phyloP scores from a whole-genome alignment of 164 flowering plant species.

The grape (Vitis vinifera) region ASM3070453v1 NC_081814.1:7109001-7109500 shows the following conservation, averaged over 20 bases:
- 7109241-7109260: neutral
- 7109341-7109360: constrained; percentile 33
- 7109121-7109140: too few relatives aligned
- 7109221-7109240: too few relatives aligned
- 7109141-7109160: too few relatives aligned
- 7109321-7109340: constrained; percentile 18
- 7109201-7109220: too few relatives aligned
- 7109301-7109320: constrained; percentile 36
- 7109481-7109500: constrained; percentile 48
- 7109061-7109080: too few relatives aligned
- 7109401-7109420: constrained; percentile 41
- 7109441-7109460: constrained; percentile 40
- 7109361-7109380: constrained; percentile 18
- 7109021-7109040: too few relatives aligned
- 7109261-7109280: neutral
- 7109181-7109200: too few relatives aligned
- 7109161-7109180: too few relatives aligned
- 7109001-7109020: too few relatives aligned
- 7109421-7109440: neutral
- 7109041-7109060: too few relatives aligned
- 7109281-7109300: constrained; percentile 42
- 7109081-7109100: too few relatives aligned
- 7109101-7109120: too few relatives aligned
- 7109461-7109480: constrained; percentile 37
- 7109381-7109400: constrained; percentile 45